Conservation (phyloP, 2,329 filamentous ascomycete genomes). For the Bipolaris bicolor region DNA sequence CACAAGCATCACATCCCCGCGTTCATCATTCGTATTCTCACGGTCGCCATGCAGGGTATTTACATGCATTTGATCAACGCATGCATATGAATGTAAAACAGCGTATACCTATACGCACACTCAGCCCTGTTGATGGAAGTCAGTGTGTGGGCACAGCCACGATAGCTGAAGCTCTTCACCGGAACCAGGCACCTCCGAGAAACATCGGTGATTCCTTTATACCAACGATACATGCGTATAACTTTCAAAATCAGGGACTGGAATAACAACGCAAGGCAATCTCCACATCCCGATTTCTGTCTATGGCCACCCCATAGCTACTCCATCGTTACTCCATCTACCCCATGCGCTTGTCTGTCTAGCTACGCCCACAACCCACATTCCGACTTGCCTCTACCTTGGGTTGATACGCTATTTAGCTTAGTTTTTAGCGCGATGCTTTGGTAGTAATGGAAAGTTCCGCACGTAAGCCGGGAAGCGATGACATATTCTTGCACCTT, state of each 20-base stretch:
- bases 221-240: background rate
- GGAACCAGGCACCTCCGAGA: background rate
- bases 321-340: background rate
- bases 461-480: background rate
- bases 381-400: background rate
- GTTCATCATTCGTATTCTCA: background rate
- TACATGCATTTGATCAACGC: background rate
- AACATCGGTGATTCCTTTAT: background rate
- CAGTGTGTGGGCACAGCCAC: background rate
- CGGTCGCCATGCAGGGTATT: background rate
- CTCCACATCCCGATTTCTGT: background rate
- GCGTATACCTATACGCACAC: background rate
- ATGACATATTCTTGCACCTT: background rate
- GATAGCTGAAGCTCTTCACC: background rate
- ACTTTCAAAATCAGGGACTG: background rate
- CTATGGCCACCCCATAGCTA: background rate
- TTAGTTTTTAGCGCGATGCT: conserved; percentile 7
- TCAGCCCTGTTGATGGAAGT: background rate
- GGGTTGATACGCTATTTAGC: background rate
- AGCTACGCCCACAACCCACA: background rate
- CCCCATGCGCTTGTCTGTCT: background rate
- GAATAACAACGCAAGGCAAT: background rate
- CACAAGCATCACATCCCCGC: background rate
- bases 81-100: too few species aligned
- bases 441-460: background rate